Percentiles rank a stretch among this genome's conserved stretches.
phyloP scores from a whole-genome alignment of 495 filamentous ascomycete genomes.

The Staphylotrichum longicolle region DNA sequence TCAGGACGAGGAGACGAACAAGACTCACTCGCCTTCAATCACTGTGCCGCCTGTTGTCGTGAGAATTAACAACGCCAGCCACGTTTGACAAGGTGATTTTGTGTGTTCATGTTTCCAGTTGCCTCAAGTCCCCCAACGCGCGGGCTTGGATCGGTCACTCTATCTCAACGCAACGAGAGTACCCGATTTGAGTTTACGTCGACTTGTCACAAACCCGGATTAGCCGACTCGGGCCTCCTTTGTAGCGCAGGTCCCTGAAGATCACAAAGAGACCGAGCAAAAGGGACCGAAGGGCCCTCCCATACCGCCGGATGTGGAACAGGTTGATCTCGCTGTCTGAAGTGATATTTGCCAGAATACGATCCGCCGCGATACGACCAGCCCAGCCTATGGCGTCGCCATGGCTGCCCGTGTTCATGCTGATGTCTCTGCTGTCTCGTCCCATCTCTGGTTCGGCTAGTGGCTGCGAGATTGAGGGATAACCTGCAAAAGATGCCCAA shows the following conservation, averaged over 20 bases:
- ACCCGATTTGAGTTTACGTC: too few species aligned
- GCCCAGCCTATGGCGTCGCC: neutral
- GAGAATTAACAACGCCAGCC: too few species aligned
- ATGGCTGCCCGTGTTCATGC: neutral
- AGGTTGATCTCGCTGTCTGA: constrained; percentile 24
- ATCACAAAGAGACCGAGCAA: constrained; percentile 3
- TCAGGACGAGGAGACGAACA: too few species aligned
- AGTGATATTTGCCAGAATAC: constrained; percentile 36
- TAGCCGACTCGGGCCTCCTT: constrained; percentile 3
- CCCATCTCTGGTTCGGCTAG: neutral
- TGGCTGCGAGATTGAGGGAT: neutral
- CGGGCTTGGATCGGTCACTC: too few species aligned
- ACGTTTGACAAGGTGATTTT: too few species aligned
- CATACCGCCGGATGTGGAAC: neutral
- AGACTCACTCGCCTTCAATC: too few species aligned
- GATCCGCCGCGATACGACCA: constrained; percentile 1
- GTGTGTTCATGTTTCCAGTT: too few species aligned
- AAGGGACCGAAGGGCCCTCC: neutral
- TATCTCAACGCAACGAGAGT: too few species aligned
- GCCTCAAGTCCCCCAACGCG: neutral
- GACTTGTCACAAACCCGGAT: neutral
- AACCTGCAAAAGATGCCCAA: neutral
- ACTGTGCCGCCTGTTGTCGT: too few species aligned
- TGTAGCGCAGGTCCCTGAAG: neutral
- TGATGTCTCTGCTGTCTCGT: neutral